phyloP scores from a whole-genome alignment of 495 filamentous ascomycete genomes.

The Xylaria acuta region DNA sequence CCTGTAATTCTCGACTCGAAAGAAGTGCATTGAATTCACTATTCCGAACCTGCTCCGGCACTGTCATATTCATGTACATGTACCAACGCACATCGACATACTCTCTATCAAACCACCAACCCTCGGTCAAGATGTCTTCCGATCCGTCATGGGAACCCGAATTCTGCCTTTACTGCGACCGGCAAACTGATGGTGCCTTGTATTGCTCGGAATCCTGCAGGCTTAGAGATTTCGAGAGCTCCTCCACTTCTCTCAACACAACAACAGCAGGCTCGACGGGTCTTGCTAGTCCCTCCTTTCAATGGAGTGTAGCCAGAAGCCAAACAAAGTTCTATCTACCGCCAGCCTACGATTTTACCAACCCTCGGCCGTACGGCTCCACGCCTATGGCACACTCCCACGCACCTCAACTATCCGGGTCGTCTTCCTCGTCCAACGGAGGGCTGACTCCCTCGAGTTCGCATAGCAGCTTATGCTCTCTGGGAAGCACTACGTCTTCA shows the following conservation, averaged over 20 bases:
- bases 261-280: slow-evolving; percentile 62
- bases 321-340: slow-evolving; percentile 68
- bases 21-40: slow-evolving; percentile 7
- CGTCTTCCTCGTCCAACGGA: slow-evolving; percentile 44
- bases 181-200: slow-evolving; percentile 76
- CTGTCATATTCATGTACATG: slow-evolving; percentile 19
- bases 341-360: slow-evolving; percentile 72
- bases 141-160: slow-evolving; percentile 84
- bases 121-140: slow-evolving; percentile 58
- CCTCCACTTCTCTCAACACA: slow-evolving; percentile 62
- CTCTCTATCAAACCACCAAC: slow-evolving; percentile 23
- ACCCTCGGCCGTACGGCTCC: slow-evolving; percentile 52
- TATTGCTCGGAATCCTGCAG: slow-evolving; percentile 96
- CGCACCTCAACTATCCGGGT: slow-evolving; percentile 42
- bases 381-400: slow-evolving; percentile 42
- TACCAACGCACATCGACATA: slow-evolving; percentile 25
- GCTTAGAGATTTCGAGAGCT: slow-evolving; percentile 83
- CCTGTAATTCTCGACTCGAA: not conserved
- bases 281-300: slow-evolving; percentile 48
- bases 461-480: slow-evolving; percentile 82
- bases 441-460: slow-evolving; percentile 80
- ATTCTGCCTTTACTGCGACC: slow-evolving; percentile 94
- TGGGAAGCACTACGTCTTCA: slow-evolving; percentile 62
- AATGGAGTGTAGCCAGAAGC: slow-evolving; percentile 50
- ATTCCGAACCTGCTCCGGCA: slow-evolving; percentile 24